phyloP scores from a whole-genome alignment of 2,329 filamentous ascomycete genomes.

The Fusarium longipes region DNA sequence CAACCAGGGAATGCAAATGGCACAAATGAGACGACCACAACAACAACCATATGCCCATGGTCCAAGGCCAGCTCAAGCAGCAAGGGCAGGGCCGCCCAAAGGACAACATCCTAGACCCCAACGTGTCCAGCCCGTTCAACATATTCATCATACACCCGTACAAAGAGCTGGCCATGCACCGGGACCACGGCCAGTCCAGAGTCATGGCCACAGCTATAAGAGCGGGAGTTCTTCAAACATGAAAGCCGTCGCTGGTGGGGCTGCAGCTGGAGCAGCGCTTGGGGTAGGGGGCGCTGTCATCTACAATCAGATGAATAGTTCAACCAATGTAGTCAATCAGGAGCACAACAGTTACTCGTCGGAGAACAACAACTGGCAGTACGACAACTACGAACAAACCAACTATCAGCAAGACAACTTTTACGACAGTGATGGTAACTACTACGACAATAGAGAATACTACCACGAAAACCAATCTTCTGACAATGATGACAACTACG shows the following conservation, averaged over 20 bases:
- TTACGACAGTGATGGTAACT: not conserved
- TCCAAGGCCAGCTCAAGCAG: not conserved
- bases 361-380: slow-evolving; percentile 7
- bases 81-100: not conserved
- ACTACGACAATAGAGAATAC: not conserved
- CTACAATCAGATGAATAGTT: slow-evolving; percentile 17
- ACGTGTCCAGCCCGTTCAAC: not conserved
- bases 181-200: not conserved
- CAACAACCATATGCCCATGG: slow-evolving; percentile 7
- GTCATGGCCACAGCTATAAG: not conserved
- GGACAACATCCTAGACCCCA: slow-evolving; percentile 1
- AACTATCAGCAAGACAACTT: not conserved
- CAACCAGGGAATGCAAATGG: slow-evolving; percentile 26
- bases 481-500: not conserved
- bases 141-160: not conserved
- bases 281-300: not conserved
- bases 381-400: slow-evolving; percentile 1
- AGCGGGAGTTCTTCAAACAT: slow-evolving; percentile 3
- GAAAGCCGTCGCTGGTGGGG: slow-evolving; percentile 9
- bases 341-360: not conserved
- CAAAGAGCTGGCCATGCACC: not conserved
- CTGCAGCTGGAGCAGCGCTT: not conserved
- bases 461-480: not conserved
- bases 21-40: slow-evolving; percentile 12
- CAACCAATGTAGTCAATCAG: slow-evolving; percentile 10